Percentiles rank a stretch among this genome's conserved stretches.
Conservation (phyloP, 2,329 filamentous ascomycete species). For the Pseudogymnoascus destructans region DNA sequence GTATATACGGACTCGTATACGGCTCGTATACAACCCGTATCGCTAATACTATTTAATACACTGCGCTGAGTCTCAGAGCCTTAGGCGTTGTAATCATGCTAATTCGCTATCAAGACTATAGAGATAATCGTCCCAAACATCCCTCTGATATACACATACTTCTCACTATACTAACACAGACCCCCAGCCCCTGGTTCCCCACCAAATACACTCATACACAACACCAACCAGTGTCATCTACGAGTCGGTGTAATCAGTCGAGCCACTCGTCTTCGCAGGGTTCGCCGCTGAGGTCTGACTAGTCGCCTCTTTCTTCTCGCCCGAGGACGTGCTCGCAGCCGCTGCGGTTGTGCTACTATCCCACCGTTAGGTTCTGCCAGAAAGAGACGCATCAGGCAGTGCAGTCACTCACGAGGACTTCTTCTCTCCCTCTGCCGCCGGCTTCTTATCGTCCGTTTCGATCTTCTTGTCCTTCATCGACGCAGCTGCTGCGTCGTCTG, state of each 20-base stretch:
- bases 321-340: not conserved
- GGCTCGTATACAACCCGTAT: too few relatives aligned
- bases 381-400: not conserved
- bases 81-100: not conserved
- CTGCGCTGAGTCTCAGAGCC: conserved; percentile 12
- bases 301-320: not conserved
- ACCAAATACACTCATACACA: not conserved
- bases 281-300: not conserved
- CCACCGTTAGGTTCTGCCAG: not conserved
- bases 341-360: not conserved
- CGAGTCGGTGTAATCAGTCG: not conserved
- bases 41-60: too few relatives aligned
- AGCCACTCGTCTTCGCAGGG: not conserved
- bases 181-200: not conserved
- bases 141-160: not conserved
- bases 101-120: conserved; percentile 5
- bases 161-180: not conserved
- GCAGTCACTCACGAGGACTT: not conserved
- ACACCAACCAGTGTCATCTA: not conserved
- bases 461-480: conserved; percentile 1
- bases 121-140: not conserved
- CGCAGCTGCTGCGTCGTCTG: not conserved
- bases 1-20: too few relatives aligned
- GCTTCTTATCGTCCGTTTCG: not conserved
- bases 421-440: not conserved